A percentile compares a stretch with the other conserved stretches of the same genome.
These are phyloP conservation scores for Aspergillus fructus DNA, from an alignment of 2,329 filamentous ascomycete species.

Conservation along the genomic window DNA sequence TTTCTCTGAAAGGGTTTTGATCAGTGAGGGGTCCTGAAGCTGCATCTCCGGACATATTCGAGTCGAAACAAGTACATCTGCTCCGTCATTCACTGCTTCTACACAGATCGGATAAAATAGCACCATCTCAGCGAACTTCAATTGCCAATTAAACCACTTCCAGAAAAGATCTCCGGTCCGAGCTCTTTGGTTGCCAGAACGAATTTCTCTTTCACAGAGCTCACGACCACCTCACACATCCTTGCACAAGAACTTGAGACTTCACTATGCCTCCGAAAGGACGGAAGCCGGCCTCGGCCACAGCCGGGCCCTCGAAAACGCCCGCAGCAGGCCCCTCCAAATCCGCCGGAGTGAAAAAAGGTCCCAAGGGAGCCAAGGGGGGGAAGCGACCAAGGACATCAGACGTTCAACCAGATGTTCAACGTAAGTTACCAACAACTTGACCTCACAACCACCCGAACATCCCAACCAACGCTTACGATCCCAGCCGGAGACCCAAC, in stretches of 20 bases:
- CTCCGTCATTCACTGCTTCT: background rate
- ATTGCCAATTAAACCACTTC: background rate
- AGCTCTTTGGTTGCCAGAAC: background rate
- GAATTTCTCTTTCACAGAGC: background rate
- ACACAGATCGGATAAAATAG: background rate
- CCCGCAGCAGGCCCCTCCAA: background rate
- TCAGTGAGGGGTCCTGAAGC: background rate
- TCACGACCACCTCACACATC: background rate
- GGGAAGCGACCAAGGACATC: constrained; percentile 27
- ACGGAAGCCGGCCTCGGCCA: constrained; percentile 13
- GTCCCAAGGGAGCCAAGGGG: constrained; percentile 13
- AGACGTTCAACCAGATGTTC: constrained; percentile 40
- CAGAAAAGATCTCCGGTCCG: background rate
- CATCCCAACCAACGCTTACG: constrained; percentile 12
- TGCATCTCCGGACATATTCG: background rate
- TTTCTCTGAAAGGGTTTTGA: background rate
- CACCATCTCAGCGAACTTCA: background rate
- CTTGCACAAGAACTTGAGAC: background rate
- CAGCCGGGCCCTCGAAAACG: constrained; percentile 18
- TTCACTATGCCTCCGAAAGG: constrained; percentile 31
- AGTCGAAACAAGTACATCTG: background rate
- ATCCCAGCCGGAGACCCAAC: constrained; percentile 69
- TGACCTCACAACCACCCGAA: background rate
- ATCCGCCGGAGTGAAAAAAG: constrained; percentile 16
- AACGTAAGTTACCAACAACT: constrained; percentile 26